Base-by-base conservation (phyloP, 176 grass and related monocot genomes). In the Phoenix dactylifera region DNA sequence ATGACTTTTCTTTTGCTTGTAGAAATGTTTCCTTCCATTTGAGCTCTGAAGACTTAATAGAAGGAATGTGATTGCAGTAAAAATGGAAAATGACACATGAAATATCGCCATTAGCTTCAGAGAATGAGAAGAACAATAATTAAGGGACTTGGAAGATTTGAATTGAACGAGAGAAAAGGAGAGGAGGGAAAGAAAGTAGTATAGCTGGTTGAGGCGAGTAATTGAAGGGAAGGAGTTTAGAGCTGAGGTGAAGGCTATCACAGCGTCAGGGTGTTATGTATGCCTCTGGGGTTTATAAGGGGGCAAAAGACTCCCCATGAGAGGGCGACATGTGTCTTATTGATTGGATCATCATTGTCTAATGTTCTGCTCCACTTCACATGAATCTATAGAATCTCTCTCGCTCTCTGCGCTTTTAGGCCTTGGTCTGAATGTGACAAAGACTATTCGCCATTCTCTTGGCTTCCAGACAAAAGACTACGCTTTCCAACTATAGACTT, bases 1-100 rank as follows among this genome's bases (percentile, higher is more conserved):
- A 24, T 60, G 74, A 50, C 64, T 57, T 39, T 55, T 74, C 35
- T 52, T 57, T 54, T 72, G 80, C 62, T 81, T 84, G 64, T 78
- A 78, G 64, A 77, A 76, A 53, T 72, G 79, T 22, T 51, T 18
- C 57, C 82, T 85, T 15, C 52, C 72, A 25, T 69, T 63, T 0
- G 75, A 69, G 7, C 15, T 59, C 18, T 50, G 65, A 16, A 66
- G 57, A 53, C 29, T 66, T 3, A 67, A 74, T 30, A 71, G 50
- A 18, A 82, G 39, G 71, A 81, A 16, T 20, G 48, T n/a, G 16
- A 69, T 56, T 6, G 20, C 51, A 24, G 70, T 67, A 14, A 25
- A 78, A 18, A 64, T 22, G 1, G 55, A 52, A 35, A 53, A 54
- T 7, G 63, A 49, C 19, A 16, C 24, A 18, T 50, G 49, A 54